Evolutionary conservation across 352 stramenopile species (phyloP).

Genomic region (Aphanomyces cochlioides): DNA sequence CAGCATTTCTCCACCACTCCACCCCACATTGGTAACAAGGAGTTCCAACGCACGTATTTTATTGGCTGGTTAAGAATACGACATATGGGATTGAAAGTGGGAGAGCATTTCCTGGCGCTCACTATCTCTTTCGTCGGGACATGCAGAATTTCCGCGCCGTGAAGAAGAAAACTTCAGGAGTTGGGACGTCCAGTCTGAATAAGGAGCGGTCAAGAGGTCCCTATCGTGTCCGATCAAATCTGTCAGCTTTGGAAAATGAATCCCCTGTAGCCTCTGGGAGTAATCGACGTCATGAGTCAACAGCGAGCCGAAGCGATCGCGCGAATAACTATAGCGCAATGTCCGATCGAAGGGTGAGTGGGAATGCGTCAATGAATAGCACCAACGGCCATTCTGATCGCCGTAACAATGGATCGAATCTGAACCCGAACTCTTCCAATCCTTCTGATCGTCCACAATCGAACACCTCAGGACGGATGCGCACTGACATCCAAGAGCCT

Average conservation of each 20-base stretch:
- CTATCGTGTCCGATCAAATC: not conserved
- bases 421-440: not conserved
- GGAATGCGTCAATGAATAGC: conserved; percentile 11
- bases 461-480: not conserved
- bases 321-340: conserved; percentile 9
- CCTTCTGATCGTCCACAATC: not conserved
- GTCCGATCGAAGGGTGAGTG: not conserved
- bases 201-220: not conserved
- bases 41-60: not conserved
- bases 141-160: conserved; percentile 31
- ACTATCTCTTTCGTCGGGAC: not conserved
- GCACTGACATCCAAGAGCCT: conserved; percentile 3
- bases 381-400: not conserved
- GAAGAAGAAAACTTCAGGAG: conserved; percentile 24
- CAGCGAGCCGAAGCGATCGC: not conserved
- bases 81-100: not conserved
- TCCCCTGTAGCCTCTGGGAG: not conserved
- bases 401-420: not conserved
- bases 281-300: not conserved
- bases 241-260: too few relatives aligned
- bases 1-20: too few relatives aligned
- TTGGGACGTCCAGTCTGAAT: not conserved
- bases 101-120: not conserved
- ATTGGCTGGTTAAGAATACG: conserved; percentile 21
- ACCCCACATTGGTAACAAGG: too few relatives aligned